Base-by-base conservation (phyloP, 2,329 filamentous ascomycete species). In the Trichoderma sp. region DNA sequence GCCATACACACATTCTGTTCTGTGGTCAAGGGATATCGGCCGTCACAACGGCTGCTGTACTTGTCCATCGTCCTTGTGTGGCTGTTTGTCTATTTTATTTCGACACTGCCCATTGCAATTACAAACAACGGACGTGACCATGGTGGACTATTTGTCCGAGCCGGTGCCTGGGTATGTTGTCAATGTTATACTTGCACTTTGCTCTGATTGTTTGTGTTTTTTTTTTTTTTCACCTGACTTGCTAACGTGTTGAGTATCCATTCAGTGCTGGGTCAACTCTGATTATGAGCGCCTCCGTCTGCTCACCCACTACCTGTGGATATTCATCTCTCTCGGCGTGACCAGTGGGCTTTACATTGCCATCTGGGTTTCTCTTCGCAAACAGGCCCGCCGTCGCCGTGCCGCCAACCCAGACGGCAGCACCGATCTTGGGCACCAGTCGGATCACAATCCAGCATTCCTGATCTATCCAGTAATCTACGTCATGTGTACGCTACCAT, bases 391-490 rank as follows among this genome's bases (percentile, higher is more conserved):
- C 16, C 64, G 63, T 5, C 66, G 68, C 7, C 55, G 70, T 1
- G 67, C 70, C 0, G 63, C 69, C 2, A 66, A 68, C n/a, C 60
- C 59, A 7, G 71, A 71, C 18, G 69, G 71, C 4, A 63, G 66
- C 4, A 67, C 74, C 24, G 60, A 63, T 7, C 58, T 69, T 7
- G 69, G 71, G 7, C 71, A 72, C 0, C 72, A 72, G 4, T 71
- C 75, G 16, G 74, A 69, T 26, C 80, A 79, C 69, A 83, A 85
- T 70, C 83, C 83, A 5, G 82, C 86, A 10, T 88, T 91, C 71
- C 87, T 91, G 34, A 82, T 90, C 8, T 92, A 92, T 70, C 90
- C 90, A 0, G 74, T 90, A 72, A 89, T 91, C 71, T 92, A 92
- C 75, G 83, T 91, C 7, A 73, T 90, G n/a, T 90, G 90, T 75